Percentiles rank a stretch among this genome's conserved stretches.
These are phyloP conservation scores for Lasiosphaeria hispida DNA, from an alignment of 495 filamentous ascomycete species.

Conservation along the genomic window DNA sequence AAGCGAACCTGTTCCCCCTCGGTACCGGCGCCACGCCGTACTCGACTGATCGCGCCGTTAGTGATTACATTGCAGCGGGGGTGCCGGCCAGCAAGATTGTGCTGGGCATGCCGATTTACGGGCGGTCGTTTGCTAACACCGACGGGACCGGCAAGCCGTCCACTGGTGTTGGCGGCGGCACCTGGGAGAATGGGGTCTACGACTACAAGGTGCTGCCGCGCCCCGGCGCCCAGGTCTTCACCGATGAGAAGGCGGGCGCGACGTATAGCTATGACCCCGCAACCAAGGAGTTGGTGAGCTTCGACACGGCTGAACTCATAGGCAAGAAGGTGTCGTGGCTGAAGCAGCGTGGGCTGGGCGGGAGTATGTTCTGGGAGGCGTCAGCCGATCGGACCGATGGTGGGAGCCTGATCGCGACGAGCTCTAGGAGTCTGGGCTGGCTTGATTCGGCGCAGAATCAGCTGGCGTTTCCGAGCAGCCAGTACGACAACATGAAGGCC, in stretches of 20 bases:
- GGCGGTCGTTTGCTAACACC: slow-evolving; percentile 71
- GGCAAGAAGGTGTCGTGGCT: slow-evolving; percentile 65
- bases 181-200: slow-evolving; percentile 79
- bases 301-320: slow-evolving; percentile 65
- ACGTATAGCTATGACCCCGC: slow-evolving; percentile 67
- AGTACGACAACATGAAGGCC: slow-evolving; percentile 39
- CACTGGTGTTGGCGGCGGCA: slow-evolving; percentile 59
- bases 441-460: slow-evolving; percentile 37
- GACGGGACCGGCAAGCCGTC: slow-evolving; percentile 65
- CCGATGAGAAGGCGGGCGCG: slow-evolving; percentile 40
- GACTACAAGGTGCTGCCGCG: slow-evolving; percentile 69
- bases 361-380: slow-evolving; percentile 91
- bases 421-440: slow-evolving; percentile 36
- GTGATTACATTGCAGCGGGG: slow-evolving; percentile 62
- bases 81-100: slow-evolving; percentile 67
- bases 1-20: slow-evolving; percentile 67
- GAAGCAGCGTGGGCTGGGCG: slow-evolving; percentile 60
- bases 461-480: slow-evolving; percentile 41
- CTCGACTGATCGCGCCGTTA: slow-evolving; percentile 63
- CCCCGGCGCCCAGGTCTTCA: background rate
- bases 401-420: slow-evolving; percentile 62
- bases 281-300: slow-evolving; percentile 63
- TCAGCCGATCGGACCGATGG: slow-evolving; percentile 63
- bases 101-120: slow-evolving; percentile 85
- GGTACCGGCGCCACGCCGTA: slow-evolving; percentile 61